These are phyloP conservation scores for Tremellales sp. DNA, from an alignment of 1,284 basidiomycete genomes.

Conservation along the genomic window DNA sequence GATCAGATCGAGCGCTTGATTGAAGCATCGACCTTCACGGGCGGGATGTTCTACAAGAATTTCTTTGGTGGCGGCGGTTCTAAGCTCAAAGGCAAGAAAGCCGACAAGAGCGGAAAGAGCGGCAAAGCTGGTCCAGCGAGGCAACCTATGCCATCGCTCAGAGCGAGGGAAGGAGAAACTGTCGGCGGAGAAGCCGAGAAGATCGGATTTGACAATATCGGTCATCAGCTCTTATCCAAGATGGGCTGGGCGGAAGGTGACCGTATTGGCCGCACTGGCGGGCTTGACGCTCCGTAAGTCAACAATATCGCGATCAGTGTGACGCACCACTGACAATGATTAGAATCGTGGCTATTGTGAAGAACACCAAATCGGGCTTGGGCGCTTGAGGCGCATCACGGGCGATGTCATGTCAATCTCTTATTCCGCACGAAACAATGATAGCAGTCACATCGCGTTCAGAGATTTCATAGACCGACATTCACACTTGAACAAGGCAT, in stretches of 20 bases:
- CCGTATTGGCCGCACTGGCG: conserved; percentile 42
- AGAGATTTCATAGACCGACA: too few species aligned
- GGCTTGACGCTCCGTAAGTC: conserved; percentile 47
- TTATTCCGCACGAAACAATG: background rate
- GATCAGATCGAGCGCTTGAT: conserved; percentile 59
- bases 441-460: too few species aligned
- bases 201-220: conserved; percentile 48
- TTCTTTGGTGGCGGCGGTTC: conserved; percentile 25
- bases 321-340: too few species aligned
- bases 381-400: conserved; percentile 35
- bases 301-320: conserved; percentile 5
- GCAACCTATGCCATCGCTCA: conserved; percentile 21
- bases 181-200: conserved; percentile 45
- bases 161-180: conserved; percentile 43
- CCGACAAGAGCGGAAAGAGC: conserved; percentile 6
- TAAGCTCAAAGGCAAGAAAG: conserved; percentile 9
- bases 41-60: conserved; percentile 44
- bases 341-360: conserved; percentile 49
- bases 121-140: conserved; percentile 1
- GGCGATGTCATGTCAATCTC: too few species aligned
- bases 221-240: conserved; percentile 44
- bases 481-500: too few species aligned
- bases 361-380: conserved; percentile 49
- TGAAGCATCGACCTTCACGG: conserved; percentile 21
- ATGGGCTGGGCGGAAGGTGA: conserved; percentile 50